Conservation (phyloP, 2,329 filamentous ascomycete genomes). For the Beauveria australis region DNA sequence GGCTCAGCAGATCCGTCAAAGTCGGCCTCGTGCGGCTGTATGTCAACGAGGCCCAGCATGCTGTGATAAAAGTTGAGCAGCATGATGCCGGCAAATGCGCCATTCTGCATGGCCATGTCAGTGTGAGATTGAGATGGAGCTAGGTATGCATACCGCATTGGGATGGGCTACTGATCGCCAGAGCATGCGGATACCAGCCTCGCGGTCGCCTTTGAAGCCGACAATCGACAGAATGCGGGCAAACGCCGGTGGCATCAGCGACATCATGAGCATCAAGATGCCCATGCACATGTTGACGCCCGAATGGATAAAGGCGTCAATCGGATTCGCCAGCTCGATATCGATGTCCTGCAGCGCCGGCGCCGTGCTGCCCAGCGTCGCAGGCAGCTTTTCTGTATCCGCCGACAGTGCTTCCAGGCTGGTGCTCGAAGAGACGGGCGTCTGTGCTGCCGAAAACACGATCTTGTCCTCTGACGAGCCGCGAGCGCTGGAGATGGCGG, state of each 20-base stretch:
- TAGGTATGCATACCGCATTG: constrained; percentile 48
- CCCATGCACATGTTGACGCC: constrained; percentile 87
- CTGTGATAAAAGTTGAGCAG: constrained; percentile 84
- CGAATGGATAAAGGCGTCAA: constrained; percentile 84
- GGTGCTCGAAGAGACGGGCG: neutral
- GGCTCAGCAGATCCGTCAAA: constrained; percentile 47
- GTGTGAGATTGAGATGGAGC: neutral
- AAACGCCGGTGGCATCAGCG: constrained; percentile 86
- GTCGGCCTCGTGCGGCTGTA: constrained; percentile 56
- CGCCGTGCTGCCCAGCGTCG: constrained; percentile 1
- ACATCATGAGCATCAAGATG: constrained; percentile 76
- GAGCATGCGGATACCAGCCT: constrained; percentile 73
- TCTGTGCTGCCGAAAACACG: constrained; percentile 25
- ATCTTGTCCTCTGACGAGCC: neutral
- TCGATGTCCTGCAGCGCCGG: constrained; percentile 9
- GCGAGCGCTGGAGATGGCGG: neutral
- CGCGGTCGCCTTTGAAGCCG: constrained; percentile 83
- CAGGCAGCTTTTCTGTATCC: constrained; percentile 32
- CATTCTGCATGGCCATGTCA: constrained; percentile 43
- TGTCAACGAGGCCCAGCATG: constrained; percentile 79
- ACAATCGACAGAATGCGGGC: constrained; percentile 79
- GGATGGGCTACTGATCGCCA: constrained; percentile 82
- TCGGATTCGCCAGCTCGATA: constrained; percentile 42
- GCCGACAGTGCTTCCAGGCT: constrained; percentile 27
- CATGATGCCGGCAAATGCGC: constrained; percentile 77